Evolutionary conservation across 2,329 filamentous ascomycete genomes (phyloP).

Genomic region (Diaporthe capsici): DNA sequence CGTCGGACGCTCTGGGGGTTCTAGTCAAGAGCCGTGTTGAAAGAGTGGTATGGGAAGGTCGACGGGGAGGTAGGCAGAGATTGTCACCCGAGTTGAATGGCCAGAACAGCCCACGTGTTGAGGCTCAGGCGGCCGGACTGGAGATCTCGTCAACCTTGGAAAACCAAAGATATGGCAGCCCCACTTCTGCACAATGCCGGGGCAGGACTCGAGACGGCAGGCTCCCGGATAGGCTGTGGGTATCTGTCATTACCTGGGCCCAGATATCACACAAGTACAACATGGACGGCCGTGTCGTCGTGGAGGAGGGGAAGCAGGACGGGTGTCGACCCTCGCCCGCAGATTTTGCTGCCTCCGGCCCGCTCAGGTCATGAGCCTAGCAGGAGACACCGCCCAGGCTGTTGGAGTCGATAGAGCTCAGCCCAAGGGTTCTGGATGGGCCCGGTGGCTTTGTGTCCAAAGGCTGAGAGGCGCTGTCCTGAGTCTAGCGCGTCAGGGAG

Average conservation of each 20-base stretch:
- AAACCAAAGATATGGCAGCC: conserved; percentile 30
- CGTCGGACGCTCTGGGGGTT: background rate
- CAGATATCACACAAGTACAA: background rate
- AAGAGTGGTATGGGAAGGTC: background rate
- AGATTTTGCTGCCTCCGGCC: conserved; percentile 7
- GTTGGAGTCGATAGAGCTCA: conserved; percentile 20
- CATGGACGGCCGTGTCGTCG: conserved; percentile 13
- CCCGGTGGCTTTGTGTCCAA: conserved; percentile 3
- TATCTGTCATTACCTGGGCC: conserved; percentile 13
- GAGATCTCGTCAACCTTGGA: conserved; percentile 32
- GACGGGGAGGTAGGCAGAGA: conserved; percentile 13
- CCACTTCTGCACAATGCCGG: conserved; percentile 26
- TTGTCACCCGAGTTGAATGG: conserved; percentile 30
- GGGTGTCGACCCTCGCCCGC: background rate
- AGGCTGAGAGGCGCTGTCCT: conserved; percentile 10
- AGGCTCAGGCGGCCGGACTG: conserved; percentile 36
- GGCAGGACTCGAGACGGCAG: conserved; percentile 10
- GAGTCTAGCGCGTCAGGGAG: conserved; percentile 21
- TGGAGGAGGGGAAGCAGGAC: conserved; percentile 6
- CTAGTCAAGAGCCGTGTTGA: conserved; percentile 15
- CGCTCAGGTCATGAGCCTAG: conserved; percentile 3
- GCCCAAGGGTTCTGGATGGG: background rate
- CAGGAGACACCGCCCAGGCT: conserved; percentile 20
- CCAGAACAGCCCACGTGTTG: conserved; percentile 38
- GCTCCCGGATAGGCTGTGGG: conserved; percentile 6